A percentile compares a stretch with the other conserved stretches of the same genome.
phyloP scores from a whole-genome alignment of 208 protist genomes.

The Trichomonas vaginalis region DNA sequence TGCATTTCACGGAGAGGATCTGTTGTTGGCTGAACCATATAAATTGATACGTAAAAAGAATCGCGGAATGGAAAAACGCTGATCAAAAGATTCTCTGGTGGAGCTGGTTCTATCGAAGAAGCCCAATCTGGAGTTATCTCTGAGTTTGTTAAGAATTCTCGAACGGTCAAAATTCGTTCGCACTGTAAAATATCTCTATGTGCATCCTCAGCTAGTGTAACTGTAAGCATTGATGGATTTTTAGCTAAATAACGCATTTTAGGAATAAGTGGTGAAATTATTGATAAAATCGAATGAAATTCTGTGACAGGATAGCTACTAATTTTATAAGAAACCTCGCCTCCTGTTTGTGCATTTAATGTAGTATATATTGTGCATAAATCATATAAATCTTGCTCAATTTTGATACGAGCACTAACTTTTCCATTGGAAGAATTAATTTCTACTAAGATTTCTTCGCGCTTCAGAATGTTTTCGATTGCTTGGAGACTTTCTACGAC shows the following conservation, averaged over 20 bases:
- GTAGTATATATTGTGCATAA: not conserved
- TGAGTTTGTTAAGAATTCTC: not conserved
- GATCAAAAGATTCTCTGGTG: not conserved
- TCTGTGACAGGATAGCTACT: not conserved
- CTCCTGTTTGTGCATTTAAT: not conserved
- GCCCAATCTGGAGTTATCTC: not conserved
- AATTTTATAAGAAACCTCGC: not conserved
- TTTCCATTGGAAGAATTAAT: not conserved
- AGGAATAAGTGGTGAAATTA: not conserved
- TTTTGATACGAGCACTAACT: not conserved
- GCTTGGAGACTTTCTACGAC: not conserved
- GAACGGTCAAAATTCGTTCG: constrained; percentile 1
- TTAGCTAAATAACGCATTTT: not conserved
- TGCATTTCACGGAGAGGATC: not conserved
- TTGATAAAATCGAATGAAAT: constrained; percentile 2
- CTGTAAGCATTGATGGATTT: not conserved
- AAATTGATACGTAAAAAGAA: not conserved
- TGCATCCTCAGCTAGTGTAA: not conserved
- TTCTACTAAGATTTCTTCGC: not conserved
- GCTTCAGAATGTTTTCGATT: not conserved
- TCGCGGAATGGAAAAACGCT: constrained; percentile 11
- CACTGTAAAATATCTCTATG: not conserved
- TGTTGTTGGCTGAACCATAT: not conserved
- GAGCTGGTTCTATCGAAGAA: not conserved
- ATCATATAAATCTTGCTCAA: not conserved